Evolutionary conservation across 495 filamentous ascomycete genomes (phyloP), one percentile per base, ranked within the genome.

Genomic region (Astrocystis sublimbata): DNA sequence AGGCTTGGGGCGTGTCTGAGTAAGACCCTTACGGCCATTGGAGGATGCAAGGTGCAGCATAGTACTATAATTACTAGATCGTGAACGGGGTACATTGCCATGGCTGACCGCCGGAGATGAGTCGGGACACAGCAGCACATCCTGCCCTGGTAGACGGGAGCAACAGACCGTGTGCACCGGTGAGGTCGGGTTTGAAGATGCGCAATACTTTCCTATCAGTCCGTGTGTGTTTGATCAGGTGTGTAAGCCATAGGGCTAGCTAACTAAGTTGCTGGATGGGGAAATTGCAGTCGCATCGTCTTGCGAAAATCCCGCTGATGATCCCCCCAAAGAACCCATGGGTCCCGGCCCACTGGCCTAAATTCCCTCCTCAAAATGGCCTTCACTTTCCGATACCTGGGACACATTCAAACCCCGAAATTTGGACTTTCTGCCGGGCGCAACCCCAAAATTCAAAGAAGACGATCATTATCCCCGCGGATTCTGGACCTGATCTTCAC

Each of bases 401-500:
- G 6, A n/a, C 46, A 8, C 28, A 30, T 30, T n/a, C 46, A 31
- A n/a, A 17, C 15, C n/a, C 26, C 23, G 30, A 23, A n/a, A 12
- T 10, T 36, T 2, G 30, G 6, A 26, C 9, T 23, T 26, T 54
- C 52, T 41, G 36, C 52, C 35, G 35, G 30, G 21, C 52, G 36
- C 52, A 49, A 33, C 49, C 46, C 49, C 9, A n/a, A n/a, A n/a
- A n/a, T 21, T 49, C 35, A 4, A n/a, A 19, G 8, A 51, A 51
- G 6, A 51, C 9, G 9, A 21, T 19, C 30, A 10, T 33, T 15
- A 42, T 43, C 24, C 38, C n/a, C 13, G 35, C 26, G 10, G 23
- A 15, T 57, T 57, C 54, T 57, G 45, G 54, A 57, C 33, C n/a
- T n/a, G n/a, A n/a, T n/a, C n/a, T n/a, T n/a, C n/a, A 40, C 40